Base-by-base conservation (phyloP, 1,139 yeast genomes). In the Debaryomycetaceae sp. region DNA sequence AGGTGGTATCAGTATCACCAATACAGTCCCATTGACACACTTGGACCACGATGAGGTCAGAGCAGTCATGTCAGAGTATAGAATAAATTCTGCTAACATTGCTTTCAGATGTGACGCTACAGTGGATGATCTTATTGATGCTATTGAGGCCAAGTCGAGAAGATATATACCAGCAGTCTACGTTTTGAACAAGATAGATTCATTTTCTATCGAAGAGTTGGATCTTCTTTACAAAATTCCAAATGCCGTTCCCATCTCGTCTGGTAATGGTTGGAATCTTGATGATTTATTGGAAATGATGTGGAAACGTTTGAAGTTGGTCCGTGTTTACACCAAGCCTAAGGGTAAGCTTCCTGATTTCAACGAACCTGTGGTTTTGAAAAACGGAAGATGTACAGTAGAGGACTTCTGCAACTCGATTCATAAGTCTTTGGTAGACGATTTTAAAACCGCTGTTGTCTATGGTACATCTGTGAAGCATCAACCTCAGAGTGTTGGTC, bases 31-130 rank as follows among this genome's bases (percentile, higher is more conserved):
- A 9, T 70, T 92, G 50, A 92, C 97, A 2, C 92, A 86, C 58
- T 74, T 92, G 58, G 96, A 89, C 53, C 80, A 81, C 47, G 98
- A 91, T 56, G 97, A 91, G 65, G 87, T 94, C 53, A 79, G 87
- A 56, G 98, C 98, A 1, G 98, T 92, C 41, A 87, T 92, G 92
- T 75, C 83, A 40, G 99, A 92, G 67, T 92, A 92, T 68, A 81
- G 91, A 61, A 87, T 94, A 53, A 87, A 91, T 60, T 87, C 96
- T 35, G 98, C 98, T n/a, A 96, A 92, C 59, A 86, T 92, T 49
- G 94, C 96, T 1, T 85, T 92, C 67, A 75, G 98, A 57, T 91
- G 98, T 61, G 98, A 92, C 63, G 98, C 98, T 16, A 87, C 96
- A 0, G 95, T 94, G 29, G 98, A 91, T 60, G 98, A 91, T 57